Base-by-base conservation (phyloP, 2,329 filamentous ascomycete genomes). In the Ophiostoma sp. region DNA sequence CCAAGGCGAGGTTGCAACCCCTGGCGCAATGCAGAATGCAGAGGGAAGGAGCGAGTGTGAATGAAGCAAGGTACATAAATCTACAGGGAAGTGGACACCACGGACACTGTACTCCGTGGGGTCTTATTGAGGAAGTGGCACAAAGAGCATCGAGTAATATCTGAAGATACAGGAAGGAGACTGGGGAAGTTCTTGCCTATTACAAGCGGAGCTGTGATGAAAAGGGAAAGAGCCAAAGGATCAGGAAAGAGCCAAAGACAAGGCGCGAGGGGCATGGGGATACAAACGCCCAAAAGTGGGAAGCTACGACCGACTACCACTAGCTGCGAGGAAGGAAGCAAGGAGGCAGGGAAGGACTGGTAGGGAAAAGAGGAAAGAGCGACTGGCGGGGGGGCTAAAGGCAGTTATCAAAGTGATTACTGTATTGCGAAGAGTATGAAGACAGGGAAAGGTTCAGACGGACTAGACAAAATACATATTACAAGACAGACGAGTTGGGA, bases 321-420 rank as follows among this genome's bases (percentile, higher is more conserved):
- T 42, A 68, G 38, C n/a, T 42, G 64, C 63, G 42, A 52, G 55
- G 64, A 66, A 69, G 55, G 64, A 49, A 55, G 64, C 45, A 42
- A 55, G 45, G 45, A 55, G 45, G 64, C 12, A 42, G 27, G 45
- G 64, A 27, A 27, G 45, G 27, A 41, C 44, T 49, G 64, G 27
- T 40, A 63, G 27, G 27, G 27, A 27, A 27, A 27, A 27, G 27
- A 27, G 27, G 27, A 27, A 27, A 27, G 5, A 60, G 7, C 18
- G 42, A 55, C 49, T 55, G 27, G 27, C 27, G 27, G 27, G 27
- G 27, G 27, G 27, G 27, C 27, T 27, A 27, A 27, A 27, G 27
- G 27, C 27, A 27, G 27, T 27, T 27, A 27, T 27, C 27, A 27
- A 2, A 27, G 27, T 27, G 27, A 27, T 27, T 27, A 27, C 27